Base-by-base conservation (phyloP, 495 filamentous ascomycete species). In the Aspergillus diversus region DNA sequence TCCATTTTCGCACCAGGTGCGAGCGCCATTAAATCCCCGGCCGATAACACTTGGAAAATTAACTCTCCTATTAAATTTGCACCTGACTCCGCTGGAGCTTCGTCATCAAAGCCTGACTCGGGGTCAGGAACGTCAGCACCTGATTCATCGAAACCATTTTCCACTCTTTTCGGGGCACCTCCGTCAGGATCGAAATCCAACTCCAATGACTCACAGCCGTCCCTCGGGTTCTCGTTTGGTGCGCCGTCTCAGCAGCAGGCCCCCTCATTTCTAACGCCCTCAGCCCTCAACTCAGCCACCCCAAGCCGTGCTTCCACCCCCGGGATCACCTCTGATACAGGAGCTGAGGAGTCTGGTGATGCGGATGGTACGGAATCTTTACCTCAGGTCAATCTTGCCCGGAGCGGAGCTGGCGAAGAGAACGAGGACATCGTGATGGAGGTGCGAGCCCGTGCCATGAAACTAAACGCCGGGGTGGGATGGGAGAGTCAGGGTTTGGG, bases 401-500 rank as follows among this genome's bases (percentile, higher is more conserved):
- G 79, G 50, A 81, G 81, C 60, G 83, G 87, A 31, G 84, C 84
- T 49, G 90, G 89, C 7, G 90, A 92, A 70, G 89, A 92, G 68
- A 79, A 91, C 60, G 90, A 93, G 69, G 77, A 81, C 34, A 75
- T 86, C 21, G 65, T 90, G 5, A 82, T 86, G 66, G 85, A 91
- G 63, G 80, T 85, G 13, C 84, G 85, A 49, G 84, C 85, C 42
- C 89, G 87, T 68, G 89, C 81, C 8, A 68, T 88, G 59, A 86
- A 87, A 67, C 80, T 82, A 16, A 65, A 64, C 32, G 47, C 59
- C 0, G 62, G 56, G 13, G 69, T 58, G 12, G 73, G 76, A 7
- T 92, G 89, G 88, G 67, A 75, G 13, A 82, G 76, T 7, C 80
- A 85, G 69, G 90, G 89, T 35, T 77, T 89, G 7, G 91, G 90